Evolutionary conservation across 192 early-diverging fungal genomes (phyloP).

Genomic region (Backusella liffmaniae): DNA sequence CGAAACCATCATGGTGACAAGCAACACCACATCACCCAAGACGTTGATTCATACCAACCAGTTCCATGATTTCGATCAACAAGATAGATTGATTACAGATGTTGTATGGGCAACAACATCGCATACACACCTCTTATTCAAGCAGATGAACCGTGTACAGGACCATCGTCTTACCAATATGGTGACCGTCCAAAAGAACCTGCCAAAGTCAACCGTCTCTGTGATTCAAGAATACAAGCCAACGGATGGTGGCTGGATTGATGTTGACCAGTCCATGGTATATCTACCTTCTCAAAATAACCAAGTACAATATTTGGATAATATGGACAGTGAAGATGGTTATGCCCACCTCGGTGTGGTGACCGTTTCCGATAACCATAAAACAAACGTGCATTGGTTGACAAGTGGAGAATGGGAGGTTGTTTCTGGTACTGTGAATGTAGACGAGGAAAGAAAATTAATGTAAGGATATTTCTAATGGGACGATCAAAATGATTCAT

Average conservation of each 20-base stretch:
- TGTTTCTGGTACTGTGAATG: slow-evolving; percentile 40
- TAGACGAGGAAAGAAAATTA: slow-evolving; percentile 37
- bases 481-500: too few species aligned
- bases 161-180: slow-evolving; percentile 76
- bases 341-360: slow-evolving; percentile 73
- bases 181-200: slow-evolving; percentile 29
- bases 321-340: slow-evolving; percentile 59
- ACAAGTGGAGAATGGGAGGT: slow-evolving; percentile 74
- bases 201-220: slow-evolving; percentile 5
- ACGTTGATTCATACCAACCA: slow-evolving; percentile 13
- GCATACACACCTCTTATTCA: slow-evolving; percentile 64
- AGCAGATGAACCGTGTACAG: slow-evolving; percentile 89
- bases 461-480: slow-evolving; percentile 37
- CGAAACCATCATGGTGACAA: slow-evolving; percentile 19
- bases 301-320: slow-evolving; percentile 58
- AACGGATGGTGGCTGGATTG: slow-evolving; percentile 74
- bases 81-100: slow-evolving; percentile 80
- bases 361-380: slow-evolving; percentile 13
- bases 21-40: slow-evolving; percentile 22
- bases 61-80: slow-evolving; percentile 45
- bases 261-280: slow-evolving; percentile 46
- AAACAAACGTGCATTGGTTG: slow-evolving; percentile 37
- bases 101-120: slow-evolving; percentile 77
- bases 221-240: slow-evolving; percentile 65
- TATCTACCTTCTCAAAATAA: slow-evolving; percentile 5